These are phyloP conservation scores for Populus nigra DNA, from an alignment of 345 rosid genomes.

Conservation along the genomic window DNA sequence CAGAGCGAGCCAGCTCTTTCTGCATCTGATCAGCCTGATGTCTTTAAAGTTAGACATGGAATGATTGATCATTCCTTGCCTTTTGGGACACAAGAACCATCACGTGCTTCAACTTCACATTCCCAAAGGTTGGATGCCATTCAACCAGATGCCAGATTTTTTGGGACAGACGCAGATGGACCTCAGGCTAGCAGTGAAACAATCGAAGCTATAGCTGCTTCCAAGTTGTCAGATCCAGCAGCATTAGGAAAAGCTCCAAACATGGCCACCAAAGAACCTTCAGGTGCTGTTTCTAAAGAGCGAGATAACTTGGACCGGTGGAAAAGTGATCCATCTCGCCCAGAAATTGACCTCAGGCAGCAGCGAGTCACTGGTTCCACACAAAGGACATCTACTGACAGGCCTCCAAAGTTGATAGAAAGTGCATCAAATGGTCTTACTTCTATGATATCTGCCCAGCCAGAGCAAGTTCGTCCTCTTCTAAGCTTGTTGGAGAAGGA, in stretches of 20 bases:
- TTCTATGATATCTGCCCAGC: slow-evolving; percentile 38
- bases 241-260: slow-evolving; percentile 38
- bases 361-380: slow-evolving; percentile 46
- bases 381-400: slow-evolving; percentile 65
- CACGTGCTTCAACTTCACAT: slow-evolving; percentile 63
- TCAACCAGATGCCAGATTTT: slow-evolving; percentile 49
- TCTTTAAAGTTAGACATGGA: slow-evolving; percentile 54
- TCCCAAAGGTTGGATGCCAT: slow-evolving; percentile 65
- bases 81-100: slow-evolving; percentile 50
- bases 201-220: slow-evolving; percentile 40
- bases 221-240: slow-evolving; percentile 40
- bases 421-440: slow-evolving; percentile 60
- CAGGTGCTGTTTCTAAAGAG: slow-evolving; percentile 33
- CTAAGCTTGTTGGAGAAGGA: slow-evolving; percentile 98
- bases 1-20: slow-evolving; percentile 55
- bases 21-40: slow-evolving; percentile 61
- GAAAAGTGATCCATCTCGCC: slow-evolving; percentile 42
- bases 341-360: slow-evolving; percentile 57
- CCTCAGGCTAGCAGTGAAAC: slow-evolving; percentile 58
- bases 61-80: slow-evolving; percentile 44
- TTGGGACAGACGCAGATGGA: slow-evolving; percentile 51
- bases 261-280: slow-evolving; percentile 28
- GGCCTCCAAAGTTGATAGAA: slow-evolving; percentile 68
- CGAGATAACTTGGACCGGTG: slow-evolving; percentile 42
- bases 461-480: slow-evolving; percentile 91